phyloP scores from a whole-genome alignment of 1,284 basidiomycete species.

The Boletus subluridellus region DNA sequence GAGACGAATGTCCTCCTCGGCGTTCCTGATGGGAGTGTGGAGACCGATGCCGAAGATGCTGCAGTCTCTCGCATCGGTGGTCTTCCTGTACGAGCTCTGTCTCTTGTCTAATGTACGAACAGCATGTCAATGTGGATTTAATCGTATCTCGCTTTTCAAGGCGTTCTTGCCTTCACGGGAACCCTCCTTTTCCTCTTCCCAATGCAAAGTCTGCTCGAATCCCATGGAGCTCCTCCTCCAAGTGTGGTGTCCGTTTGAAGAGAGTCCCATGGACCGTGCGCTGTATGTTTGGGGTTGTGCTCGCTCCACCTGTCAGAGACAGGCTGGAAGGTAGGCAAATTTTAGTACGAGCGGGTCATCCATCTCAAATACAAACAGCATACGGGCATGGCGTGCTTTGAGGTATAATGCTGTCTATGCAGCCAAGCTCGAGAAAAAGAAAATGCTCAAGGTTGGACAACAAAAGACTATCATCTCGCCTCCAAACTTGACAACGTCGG shows the following conservation, averaged over 20 bases:
- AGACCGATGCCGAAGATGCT: constrained; percentile 56
- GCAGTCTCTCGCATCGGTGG: constrained; percentile 83
- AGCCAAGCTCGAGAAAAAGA: constrained; percentile 55
- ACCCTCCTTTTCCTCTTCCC: constrained; percentile 52
- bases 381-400: constrained; percentile 74
- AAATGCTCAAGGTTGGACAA: constrained; percentile 35
- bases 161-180: constrained; percentile 54
- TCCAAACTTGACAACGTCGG: constrained; percentile 35
- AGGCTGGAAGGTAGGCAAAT: constrained; percentile 63
- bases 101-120: constrained; percentile 40
- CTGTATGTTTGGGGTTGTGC: constrained; percentile 80
- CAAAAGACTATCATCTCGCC: constrained; percentile 36
- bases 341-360: constrained; percentile 1
- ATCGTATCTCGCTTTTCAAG: constrained; percentile 41
- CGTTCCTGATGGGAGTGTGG: constrained; percentile 68
- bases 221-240: constrained; percentile 78
- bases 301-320: constrained; percentile 61
- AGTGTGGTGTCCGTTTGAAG: constrained; percentile 82
- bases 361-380: constrained; percentile 40
- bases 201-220: constrained; percentile 64
- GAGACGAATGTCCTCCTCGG: constrained; percentile 74
- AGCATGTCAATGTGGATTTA: constrained; percentile 29
- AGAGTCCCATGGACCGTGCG: constrained; percentile 75
- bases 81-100: constrained; percentile 69
- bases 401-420: constrained; percentile 71